These are phyloP conservation scores for Waltiozyma sp. DNA, from an alignment of 1,139 yeast genomes.

Conservation along the genomic window DNA sequence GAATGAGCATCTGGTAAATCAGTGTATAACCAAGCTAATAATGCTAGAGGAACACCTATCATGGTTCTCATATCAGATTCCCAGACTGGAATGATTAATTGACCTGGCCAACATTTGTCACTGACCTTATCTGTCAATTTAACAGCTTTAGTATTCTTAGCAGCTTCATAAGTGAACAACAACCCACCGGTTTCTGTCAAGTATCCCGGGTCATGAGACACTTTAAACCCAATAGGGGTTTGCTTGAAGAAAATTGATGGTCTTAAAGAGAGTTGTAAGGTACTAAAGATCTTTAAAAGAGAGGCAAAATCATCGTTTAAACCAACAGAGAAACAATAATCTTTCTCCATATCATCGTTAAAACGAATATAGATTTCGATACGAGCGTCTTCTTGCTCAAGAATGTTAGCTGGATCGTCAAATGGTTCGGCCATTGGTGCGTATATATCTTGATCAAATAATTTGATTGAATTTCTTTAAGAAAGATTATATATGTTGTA, in stretches of 20 bases:
- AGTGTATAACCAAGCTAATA: constrained; percentile 74
- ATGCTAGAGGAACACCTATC: constrained; percentile 31
- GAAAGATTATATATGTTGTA: no score
- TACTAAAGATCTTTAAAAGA: constrained; percentile 48
- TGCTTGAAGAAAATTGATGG: constrained; percentile 67
- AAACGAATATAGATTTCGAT: constrained; percentile 75
- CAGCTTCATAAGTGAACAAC: constrained; percentile 53
- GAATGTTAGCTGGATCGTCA: constrained; percentile 9
- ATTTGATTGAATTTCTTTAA: no score
- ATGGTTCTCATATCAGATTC: constrained; percentile 40
- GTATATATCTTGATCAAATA: no score
- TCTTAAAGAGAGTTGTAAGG: constrained; percentile 64
- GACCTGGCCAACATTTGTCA: constrained; percentile 77
- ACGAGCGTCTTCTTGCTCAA: constrained; percentile 13
- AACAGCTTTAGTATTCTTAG: constrained; percentile 19
- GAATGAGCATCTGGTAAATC: constrained; percentile 83
- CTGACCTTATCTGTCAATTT: constrained; percentile 18
- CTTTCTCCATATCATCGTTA: constrained; percentile 77
- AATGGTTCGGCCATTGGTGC: not conserved
- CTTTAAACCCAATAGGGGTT: constrained; percentile 53
- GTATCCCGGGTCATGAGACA: constrained; percentile 73
- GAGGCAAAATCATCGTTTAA: constrained; percentile 41
- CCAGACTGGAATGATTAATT: constrained; percentile 79
- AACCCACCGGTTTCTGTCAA: constrained; percentile 77
- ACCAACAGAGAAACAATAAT: constrained; percentile 74